Percentiles rank a stretch among this genome's conserved stretches.
Conservation (phyloP, 768 basidiomycete genomes). For the Auricularia heimuer region DNA sequence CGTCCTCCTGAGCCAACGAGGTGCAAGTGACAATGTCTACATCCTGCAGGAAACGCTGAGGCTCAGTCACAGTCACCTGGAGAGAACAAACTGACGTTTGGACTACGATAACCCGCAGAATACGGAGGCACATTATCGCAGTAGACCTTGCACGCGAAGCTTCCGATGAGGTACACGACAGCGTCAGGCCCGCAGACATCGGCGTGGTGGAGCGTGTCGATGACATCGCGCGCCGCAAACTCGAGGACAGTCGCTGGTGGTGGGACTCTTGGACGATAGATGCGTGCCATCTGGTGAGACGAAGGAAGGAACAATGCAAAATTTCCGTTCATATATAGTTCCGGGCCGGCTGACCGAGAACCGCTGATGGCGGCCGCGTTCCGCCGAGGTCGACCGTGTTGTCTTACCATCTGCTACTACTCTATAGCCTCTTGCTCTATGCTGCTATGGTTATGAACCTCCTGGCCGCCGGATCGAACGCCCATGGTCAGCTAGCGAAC, state of each 20-base stretch:
- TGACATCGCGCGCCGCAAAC: neutral
- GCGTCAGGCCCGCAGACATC: neutral
- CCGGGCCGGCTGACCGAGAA: too few relatives aligned
- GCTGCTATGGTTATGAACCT: neutral
- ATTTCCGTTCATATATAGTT: too few relatives aligned
- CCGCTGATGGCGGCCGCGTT: too few relatives aligned
- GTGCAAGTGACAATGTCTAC: neutral
- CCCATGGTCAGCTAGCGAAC: slow-evolving; percentile 37
- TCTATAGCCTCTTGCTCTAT: too few relatives aligned
- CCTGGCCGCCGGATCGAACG: slow-evolving; percentile 37
- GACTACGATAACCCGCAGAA: neutral
- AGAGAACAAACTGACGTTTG: neutral
- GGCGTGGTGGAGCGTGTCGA: neutral
- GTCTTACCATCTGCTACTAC: too few relatives aligned
- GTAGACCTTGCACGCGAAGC: neutral
- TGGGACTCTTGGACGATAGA: neutral
- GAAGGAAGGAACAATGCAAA: neutral
- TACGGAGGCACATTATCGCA: neutral
- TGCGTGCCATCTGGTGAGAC: neutral
- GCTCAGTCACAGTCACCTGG: neutral
- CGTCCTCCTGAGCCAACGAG: neutral
- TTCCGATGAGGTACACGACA: neutral
- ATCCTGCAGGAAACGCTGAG: neutral
- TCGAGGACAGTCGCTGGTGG: neutral
- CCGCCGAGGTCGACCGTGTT: too few relatives aligned